These are phyloP conservation scores for Metahyphopichia silvanorum DNA, from an alignment of 805 yeast genomes.

Conservation along the genomic window DNA sequence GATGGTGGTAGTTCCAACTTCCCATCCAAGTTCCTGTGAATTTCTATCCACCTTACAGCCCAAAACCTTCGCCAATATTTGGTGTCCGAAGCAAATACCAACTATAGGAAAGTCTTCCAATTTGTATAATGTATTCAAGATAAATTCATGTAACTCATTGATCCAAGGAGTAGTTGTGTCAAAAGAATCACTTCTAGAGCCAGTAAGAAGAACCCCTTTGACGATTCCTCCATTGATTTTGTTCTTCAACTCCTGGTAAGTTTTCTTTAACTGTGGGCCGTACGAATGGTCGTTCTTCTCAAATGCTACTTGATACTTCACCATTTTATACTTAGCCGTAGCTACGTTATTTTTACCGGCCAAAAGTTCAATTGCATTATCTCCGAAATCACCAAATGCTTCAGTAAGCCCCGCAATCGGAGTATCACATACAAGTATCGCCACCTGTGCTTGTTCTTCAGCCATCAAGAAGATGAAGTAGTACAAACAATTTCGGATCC, in stretches of 20 bases:
- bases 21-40: slow-evolving; percentile 59
- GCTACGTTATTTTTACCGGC: slow-evolving; percentile 6
- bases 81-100: slow-evolving; percentile 90
- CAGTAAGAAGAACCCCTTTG: slow-evolving; percentile 48
- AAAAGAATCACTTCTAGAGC: slow-evolving; percentile 49
- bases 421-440: slow-evolving; percentile 39
- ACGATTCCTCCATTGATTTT: slow-evolving; percentile 24
- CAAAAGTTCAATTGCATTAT: slow-evolving; percentile 37
- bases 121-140: slow-evolving; percentile 14
- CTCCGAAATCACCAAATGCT: slow-evolving; percentile 53
- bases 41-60: slow-evolving; percentile 60
- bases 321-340: slow-evolving; percentile 12
- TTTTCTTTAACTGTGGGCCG: slow-evolving; percentile 8
- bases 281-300: slow-evolving; percentile 11
- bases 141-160: slow-evolving; percentile 31
- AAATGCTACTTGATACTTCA: slow-evolving; percentile 36
- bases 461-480: too few species aligned
- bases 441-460: too few species aligned
- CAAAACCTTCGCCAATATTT: slow-evolving; percentile 62
- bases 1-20: slow-evolving; percentile 58
- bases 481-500: too few species aligned
- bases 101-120: slow-evolving; percentile 38
- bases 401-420: slow-evolving; percentile 25
- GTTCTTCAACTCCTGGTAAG: slow-evolving; percentile 14
- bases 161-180: slow-evolving; percentile 41